These are phyloP conservation scores for Cenchrus purpureus DNA, from an alignment of 176 grass and related monocot species.

Conservation along the genomic window DNA sequence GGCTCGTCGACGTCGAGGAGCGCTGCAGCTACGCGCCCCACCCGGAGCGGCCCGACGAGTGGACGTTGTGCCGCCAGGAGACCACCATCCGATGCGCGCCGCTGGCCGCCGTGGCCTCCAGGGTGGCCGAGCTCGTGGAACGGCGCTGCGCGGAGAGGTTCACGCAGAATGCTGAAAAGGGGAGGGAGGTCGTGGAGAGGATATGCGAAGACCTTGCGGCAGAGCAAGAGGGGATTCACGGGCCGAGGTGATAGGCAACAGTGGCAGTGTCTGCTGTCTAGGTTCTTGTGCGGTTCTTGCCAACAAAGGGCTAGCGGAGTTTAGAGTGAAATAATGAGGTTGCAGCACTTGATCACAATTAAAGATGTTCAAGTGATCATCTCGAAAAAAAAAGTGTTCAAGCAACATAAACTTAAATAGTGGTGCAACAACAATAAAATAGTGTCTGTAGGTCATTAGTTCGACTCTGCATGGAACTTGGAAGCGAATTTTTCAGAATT, in stretches of 20 bases:
- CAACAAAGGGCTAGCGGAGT: no score
- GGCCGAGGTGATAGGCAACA: not conserved
- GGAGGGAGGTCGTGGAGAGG: slow-evolving; percentile 67
- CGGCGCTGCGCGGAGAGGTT: slow-evolving; percentile 76
- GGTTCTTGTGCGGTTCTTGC: no score
- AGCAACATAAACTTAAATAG: no score
- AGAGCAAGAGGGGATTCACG: not conserved
- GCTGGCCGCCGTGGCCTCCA: slow-evolving; percentile 48
- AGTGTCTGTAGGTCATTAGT: no score
- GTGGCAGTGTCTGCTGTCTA: not conserved
- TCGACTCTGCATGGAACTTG: no score
- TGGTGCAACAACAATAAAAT: no score
- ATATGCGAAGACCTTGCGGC: slow-evolving; percentile 56
- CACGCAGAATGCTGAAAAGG: slow-evolving; percentile 51
- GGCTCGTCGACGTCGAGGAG: slow-evolving; percentile 70
- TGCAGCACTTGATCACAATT: no score
- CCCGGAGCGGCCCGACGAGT: slow-evolving; percentile 60
- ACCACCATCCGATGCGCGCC: slow-evolving; percentile 76
- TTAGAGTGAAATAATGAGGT: no score
- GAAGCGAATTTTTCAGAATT: no score
- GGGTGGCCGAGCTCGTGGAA: slow-evolving; percentile 60
- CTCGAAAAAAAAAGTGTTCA: no score
- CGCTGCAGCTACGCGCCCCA: slow-evolving; percentile 66
- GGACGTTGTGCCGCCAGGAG: slow-evolving; percentile 77
- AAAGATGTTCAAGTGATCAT: no score